Base-by-base conservation (phyloP, 495 filamentous ascomycete genomes). In the Penicillium coffeae region DNA sequence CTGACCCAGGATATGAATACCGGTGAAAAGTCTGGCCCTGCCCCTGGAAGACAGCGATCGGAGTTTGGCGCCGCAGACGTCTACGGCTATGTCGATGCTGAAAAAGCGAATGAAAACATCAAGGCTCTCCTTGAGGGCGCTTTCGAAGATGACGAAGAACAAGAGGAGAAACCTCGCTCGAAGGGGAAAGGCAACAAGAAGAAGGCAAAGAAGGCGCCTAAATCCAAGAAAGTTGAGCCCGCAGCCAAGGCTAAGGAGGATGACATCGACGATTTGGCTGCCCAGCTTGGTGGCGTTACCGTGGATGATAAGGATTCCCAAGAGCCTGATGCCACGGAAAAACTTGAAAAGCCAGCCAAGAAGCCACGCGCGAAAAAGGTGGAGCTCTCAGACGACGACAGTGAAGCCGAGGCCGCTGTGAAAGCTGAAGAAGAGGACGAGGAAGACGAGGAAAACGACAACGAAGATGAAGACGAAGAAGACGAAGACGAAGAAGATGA, bases 61-160 rank as follows among this genome's bases (percentile, higher is more conserved):
- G 60, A 51, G 1, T 76, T 77, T 46, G 71, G 71, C 7, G 61
- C 68, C 4, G 58, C 63, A 39, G 84, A 89, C 45, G 78, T 79
- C 38, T 79, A 80, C 42, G 70, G 79, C 3, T 94, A 89, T 60
- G 83, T 94, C 0, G 88, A 95, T 56, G 73, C 84, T 0, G 74
- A 75, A 20, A 85, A 92, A 57, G 89, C 90, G 2, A 82, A 83
- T 12, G 86, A 88, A 48, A 88, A 94, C 54, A 83, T 95, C 49
- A 95, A 96, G 64, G 89, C 86, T 22, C 65, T 96, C 13, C 72
- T 96, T 3, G 89, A 95, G 66, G 90, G 90, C 16, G 85, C 85
- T 2, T 84, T 96, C 54, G 90, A 93, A 39, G 89, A 89, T 16
- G 85, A 90, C 35, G 85, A 52, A 3, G 49, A 42, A 34, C 84